Conservation (phyloP, 768 basidiomycete genomes). For the Tricholoma furcatifolium region DNA sequence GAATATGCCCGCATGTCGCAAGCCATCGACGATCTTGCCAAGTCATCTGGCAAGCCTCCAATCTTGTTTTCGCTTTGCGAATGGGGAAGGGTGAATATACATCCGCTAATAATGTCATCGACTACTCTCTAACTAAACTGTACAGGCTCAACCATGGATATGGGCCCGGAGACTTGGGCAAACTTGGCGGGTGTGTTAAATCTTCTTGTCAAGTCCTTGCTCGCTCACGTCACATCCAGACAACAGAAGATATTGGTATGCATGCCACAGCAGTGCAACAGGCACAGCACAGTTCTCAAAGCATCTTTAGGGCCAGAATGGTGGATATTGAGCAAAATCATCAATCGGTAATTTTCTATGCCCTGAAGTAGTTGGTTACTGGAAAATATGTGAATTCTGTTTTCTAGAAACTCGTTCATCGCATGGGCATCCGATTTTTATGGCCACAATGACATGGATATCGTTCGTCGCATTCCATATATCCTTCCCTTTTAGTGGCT, state of each 20-base stretch:
- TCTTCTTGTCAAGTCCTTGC: background rate
- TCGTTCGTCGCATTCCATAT: slow-evolving; percentile 34
- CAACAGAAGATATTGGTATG: slow-evolving; percentile 48
- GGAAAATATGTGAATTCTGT: background rate
- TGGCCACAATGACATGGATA: slow-evolving; percentile 71
- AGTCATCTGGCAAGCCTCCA: slow-evolving; percentile 45
- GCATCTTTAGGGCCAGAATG: slow-evolving; percentile 35
- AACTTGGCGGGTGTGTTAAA: slow-evolving; percentile 56
- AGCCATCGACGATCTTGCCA: slow-evolving; percentile 51
- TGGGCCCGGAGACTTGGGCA: slow-evolving; percentile 50
- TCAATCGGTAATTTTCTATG: slow-evolving; percentile 47
- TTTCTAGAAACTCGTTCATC: slow-evolving; percentile 60
- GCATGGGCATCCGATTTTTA: slow-evolving; percentile 64
- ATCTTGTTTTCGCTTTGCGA: slow-evolving; percentile 64
- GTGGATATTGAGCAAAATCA: slow-evolving; percentile 53
- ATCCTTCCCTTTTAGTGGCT: background rate
- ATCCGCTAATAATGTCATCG: background rate
- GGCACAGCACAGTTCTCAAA: background rate
- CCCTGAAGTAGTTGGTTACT: background rate
- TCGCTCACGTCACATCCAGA: slow-evolving; percentile 31
- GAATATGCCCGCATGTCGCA: slow-evolving; percentile 59
- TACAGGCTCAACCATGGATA: slow-evolving; percentile 56
- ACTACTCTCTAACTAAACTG: background rate
- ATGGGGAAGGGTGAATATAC: slow-evolving; percentile 56
- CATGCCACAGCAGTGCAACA: background rate